Conservation (phyloP, 495 filamentous ascomycete species). For the Sporormia fimetaria region DNA sequence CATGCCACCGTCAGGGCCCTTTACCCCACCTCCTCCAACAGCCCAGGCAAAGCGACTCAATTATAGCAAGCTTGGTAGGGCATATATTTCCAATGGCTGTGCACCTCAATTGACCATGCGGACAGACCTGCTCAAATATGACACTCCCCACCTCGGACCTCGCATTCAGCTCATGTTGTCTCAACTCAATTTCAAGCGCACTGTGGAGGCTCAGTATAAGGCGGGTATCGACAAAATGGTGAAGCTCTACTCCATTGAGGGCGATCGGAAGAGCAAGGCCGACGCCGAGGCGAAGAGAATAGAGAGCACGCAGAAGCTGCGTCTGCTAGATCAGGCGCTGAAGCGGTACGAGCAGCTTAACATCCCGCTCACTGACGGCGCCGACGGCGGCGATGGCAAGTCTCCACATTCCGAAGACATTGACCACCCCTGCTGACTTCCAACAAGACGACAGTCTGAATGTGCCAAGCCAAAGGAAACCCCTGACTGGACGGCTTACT, state of each 20-base stretch:
- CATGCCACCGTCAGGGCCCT: constrained; percentile 78
- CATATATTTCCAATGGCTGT: not conserved
- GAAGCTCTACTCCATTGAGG: constrained; percentile 91
- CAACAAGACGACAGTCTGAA: constrained; percentile 90
- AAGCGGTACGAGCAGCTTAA: constrained; percentile 97
- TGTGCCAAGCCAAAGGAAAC: constrained; percentile 85
- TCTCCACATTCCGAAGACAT: not conserved
- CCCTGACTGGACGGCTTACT: constrained; percentile 76
- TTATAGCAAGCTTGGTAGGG: constrained; percentile 89
- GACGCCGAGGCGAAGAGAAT: constrained; percentile 82
- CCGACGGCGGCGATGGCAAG: constrained; percentile 75
- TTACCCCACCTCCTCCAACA: constrained; percentile 58
- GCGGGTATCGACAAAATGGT: constrained; percentile 99
- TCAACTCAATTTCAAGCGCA: constrained; percentile 96
- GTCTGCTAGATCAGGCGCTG: constrained; percentile 85
- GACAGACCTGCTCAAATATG: constrained; percentile 95
- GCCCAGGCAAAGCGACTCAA: constrained; percentile 69
- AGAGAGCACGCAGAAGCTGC: constrained; percentile 96
- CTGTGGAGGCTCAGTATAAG: constrained; percentile 98
- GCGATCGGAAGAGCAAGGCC: constrained; percentile 87
- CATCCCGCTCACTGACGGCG: constrained; percentile 77
- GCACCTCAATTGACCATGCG: constrained; percentile 1
- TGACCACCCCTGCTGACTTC: not conserved
- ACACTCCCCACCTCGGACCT: constrained; percentile 87
- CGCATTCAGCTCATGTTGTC: constrained; percentile 99